Evolutionary conservation across 1,284 basidiomycete species (phyloP).

Genomic region (Apiotrichum brassicae): DNA sequence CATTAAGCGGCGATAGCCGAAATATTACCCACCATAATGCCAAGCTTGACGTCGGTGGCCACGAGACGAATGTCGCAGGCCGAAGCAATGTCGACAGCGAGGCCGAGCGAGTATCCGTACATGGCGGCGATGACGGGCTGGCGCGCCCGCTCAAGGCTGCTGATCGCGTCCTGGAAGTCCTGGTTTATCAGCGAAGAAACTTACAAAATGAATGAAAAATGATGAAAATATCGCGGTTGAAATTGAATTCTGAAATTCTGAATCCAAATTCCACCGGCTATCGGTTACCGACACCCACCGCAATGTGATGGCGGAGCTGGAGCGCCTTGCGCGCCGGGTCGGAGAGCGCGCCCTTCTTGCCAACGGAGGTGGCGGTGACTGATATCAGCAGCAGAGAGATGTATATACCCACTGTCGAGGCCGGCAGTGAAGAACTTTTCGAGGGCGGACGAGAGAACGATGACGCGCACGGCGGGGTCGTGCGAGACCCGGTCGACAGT

Average conservation of each 20-base stretch:
- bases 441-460: slow-evolving; percentile 64
- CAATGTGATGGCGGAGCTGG: slow-evolving; percentile 51
- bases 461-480: slow-evolving; percentile 58
- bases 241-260: too few species aligned
- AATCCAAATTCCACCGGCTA: neutral
- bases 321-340: slow-evolving; percentile 58
- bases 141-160: slow-evolving; percentile 61
- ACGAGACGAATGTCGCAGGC: slow-evolving; percentile 78
- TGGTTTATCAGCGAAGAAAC: slow-evolving; percentile 11
- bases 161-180: slow-evolving; percentile 67
- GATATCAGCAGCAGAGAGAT: neutral
- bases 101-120: slow-evolving; percentile 68
- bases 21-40: slow-evolving; percentile 60
- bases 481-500: slow-evolving; percentile 57
- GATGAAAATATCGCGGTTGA: too few species aligned
- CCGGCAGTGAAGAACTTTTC: slow-evolving; percentile 74
- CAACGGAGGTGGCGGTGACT: slow-evolving; percentile 9
- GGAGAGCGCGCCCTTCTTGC: slow-evolving; percentile 17
- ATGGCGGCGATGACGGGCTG: slow-evolving; percentile 81
- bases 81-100: slow-evolving; percentile 64
- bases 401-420: slow-evolving; percentile 58
- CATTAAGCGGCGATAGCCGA: slow-evolving; percentile 1
- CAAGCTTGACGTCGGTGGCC: slow-evolving; percentile 59
- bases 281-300: slow-evolving; percentile 37
- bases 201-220: too few species aligned